Conservation (phyloP, 768 basidiomycete species). For the Leccinum obscurum region DNA sequence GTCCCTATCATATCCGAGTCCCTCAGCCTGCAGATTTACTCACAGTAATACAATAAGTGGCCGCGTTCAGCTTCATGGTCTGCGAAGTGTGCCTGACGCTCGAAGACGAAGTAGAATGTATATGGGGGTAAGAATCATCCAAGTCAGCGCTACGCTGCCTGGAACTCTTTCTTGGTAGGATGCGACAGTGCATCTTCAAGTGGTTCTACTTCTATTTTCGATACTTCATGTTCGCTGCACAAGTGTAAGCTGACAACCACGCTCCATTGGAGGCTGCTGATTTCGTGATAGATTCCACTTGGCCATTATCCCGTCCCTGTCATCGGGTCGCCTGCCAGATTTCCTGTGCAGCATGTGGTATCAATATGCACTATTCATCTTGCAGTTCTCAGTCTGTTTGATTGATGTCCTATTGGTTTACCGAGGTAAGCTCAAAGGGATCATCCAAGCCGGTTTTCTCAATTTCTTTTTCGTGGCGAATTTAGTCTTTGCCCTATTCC, state of each 20-base stretch:
- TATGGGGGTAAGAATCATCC: conserved; percentile 31
- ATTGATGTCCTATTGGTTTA: conserved; percentile 25
- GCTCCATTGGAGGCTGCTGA: not conserved
- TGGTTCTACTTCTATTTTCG: conserved; percentile 23
- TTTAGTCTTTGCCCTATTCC: conserved; percentile 33
- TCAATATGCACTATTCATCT: not conserved
- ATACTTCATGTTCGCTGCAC: conserved; percentile 13
- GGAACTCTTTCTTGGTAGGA: conserved; percentile 8
- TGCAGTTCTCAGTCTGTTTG: conserved; percentile 13
- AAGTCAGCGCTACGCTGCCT: too few relatives aligned
- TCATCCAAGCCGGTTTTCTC: not conserved
- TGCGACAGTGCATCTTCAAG: conserved; percentile 11
- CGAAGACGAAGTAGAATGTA: conserved; percentile 25
- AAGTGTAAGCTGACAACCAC: conserved; percentile 8
- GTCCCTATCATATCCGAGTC: not conserved
- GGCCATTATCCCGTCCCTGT: conserved; percentile 3
- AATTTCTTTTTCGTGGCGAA: not conserved
- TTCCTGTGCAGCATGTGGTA: conserved; percentile 14
- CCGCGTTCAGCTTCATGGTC: conserved; percentile 25
- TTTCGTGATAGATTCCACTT: conserved; percentile 13
- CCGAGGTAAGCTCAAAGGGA: conserved; percentile 20
- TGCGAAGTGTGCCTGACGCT: conserved; percentile 31
- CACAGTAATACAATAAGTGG: conserved; percentile 16
- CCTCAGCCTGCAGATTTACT: not conserved
- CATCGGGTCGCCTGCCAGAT: conserved; percentile 8